A percentile compares a stretch with the other conserved stretches of the same genome.
phyloP scores from a whole-genome alignment of 1,139 yeast genomes.

The Saccharomyces pastorianus region DNA sequence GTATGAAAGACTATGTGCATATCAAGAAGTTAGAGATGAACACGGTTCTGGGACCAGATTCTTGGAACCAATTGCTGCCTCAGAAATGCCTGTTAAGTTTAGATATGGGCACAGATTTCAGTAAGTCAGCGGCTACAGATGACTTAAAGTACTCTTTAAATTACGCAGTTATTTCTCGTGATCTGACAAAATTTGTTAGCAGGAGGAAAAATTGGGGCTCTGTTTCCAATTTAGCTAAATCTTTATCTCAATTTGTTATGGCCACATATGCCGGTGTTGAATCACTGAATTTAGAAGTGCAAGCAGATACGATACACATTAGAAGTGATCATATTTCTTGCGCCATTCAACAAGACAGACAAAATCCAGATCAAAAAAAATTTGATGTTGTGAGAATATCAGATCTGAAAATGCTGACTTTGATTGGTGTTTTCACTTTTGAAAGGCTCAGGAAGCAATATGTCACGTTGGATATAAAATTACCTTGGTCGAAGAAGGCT shows the following conservation, averaged over 20 bases:
- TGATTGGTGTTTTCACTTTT: conserved; percentile 86
- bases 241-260: conserved; percentile 43
- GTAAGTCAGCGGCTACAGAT: conserved; percentile 64
- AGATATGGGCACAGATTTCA: conserved; percentile 58
- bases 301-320: conserved; percentile 37
- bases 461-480: conserved; percentile 51
- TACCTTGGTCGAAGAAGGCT: conserved; percentile 35
- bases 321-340: conserved; percentile 44
- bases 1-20: conserved; percentile 44
- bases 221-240: conserved; percentile 49
- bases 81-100: conserved; percentile 62
- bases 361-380: conserved; percentile 12
- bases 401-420: conserved; percentile 54
- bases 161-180: conserved; percentile 74
- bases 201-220: conserved; percentile 37
- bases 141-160: conserved; percentile 74
- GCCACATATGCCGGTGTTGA: conserved; percentile 31
- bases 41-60: conserved; percentile 66
- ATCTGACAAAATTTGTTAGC: conserved; percentile 24
- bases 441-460: conserved; percentile 76
- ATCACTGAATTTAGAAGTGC: conserved; percentile 14
- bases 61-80: conserved; percentile 62
- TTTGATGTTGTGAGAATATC: conserved; percentile 42
- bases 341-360: conserved; percentile 25
- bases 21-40: conserved; percentile 51